Evolutionary conservation across 2,329 filamentous ascomycete genomes (phyloP).

Genomic region (Talaromyces sp.): DNA sequence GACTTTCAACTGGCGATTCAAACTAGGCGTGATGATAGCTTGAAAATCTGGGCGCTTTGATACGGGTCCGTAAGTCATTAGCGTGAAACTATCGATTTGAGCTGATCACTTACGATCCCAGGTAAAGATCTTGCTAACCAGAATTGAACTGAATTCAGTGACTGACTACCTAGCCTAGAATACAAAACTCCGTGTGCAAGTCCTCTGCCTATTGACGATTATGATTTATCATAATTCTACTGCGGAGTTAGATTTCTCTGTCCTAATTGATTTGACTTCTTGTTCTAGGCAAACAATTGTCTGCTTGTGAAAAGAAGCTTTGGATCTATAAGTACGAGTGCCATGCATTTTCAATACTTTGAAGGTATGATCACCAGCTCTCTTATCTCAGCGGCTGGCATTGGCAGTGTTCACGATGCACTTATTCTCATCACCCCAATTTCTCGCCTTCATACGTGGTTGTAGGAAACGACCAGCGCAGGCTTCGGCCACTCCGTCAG

Average conservation of each 20-base stretch:
- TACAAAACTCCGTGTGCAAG: too few relatives aligned
- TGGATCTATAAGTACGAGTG: neutral
- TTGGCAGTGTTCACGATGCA: neutral
- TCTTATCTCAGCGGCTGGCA: neutral
- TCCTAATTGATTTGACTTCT: neutral
- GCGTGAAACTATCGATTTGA: neutral
- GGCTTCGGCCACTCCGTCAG: neutral
- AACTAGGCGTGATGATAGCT: slow-evolving; percentile 29
- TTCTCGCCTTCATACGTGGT: neutral
- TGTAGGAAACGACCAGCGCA: too few relatives aligned
- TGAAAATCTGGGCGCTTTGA: slow-evolving; percentile 38
- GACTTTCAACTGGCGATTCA: slow-evolving; percentile 6
- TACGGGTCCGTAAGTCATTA: neutral
- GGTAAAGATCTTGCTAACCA: neutral
- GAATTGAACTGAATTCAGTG: too few relatives aligned
- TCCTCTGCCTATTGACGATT: too few relatives aligned
- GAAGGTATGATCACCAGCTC: neutral
- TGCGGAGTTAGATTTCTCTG: neutral
- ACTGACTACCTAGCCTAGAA: too few relatives aligned
- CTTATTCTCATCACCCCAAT: neutral
- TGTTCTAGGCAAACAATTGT: neutral
- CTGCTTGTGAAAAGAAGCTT: neutral
- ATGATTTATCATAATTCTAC: neutral
- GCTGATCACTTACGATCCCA: neutral
- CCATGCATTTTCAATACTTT: neutral